phyloP scores from a whole-genome alignment of 2,329 filamentous ascomycete species.

The Colletotrichum destructivum region DNA sequence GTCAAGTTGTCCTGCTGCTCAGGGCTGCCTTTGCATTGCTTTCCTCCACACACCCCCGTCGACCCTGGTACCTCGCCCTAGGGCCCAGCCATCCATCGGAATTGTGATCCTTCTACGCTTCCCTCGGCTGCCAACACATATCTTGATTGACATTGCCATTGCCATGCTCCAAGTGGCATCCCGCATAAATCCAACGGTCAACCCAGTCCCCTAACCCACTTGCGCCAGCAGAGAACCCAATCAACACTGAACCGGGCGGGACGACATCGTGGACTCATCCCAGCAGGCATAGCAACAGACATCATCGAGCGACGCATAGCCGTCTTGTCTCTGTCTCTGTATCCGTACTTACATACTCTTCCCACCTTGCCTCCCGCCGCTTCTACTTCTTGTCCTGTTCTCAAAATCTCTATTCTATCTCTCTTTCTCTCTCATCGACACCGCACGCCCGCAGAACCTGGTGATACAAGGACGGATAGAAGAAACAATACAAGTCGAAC shows the following conservation, averaged over 20 bases:
- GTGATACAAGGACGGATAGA: slow-evolving; percentile 1
- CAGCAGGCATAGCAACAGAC: slow-evolving; percentile 22
- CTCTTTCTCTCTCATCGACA: slow-evolving; percentile 2
- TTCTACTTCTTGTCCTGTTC: not conserved
- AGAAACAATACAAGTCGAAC: slow-evolving; percentile 1
- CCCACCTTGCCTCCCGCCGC: slow-evolving; percentile 5
- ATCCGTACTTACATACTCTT: slow-evolving; percentile 31
- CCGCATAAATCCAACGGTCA: slow-evolving; percentile 27
- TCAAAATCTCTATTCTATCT: not conserved
- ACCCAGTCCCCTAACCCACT: slow-evolving; percentile 29
- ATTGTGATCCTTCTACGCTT: slow-evolving; percentile 14
- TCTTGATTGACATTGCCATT: slow-evolving; percentile 29
- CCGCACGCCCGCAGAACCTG: slow-evolving; percentile 29
- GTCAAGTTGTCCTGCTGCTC: not conserved
- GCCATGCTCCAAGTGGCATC: slow-evolving; percentile 4
- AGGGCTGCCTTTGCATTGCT: slow-evolving; percentile 20
- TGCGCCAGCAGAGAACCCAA: slow-evolving; percentile 14
- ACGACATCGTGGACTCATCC: slow-evolving; percentile 25
- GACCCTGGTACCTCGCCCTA: slow-evolving; percentile 23
- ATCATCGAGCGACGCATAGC: slow-evolving; percentile 36
- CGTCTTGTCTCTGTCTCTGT: slow-evolving; percentile 20
- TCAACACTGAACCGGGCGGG: slow-evolving; percentile 13
- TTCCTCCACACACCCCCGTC: not conserved
- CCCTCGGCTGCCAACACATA: slow-evolving; percentile 32
- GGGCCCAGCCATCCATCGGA: slow-evolving; percentile 29